Evolutionary conservation across 2,329 filamentous ascomycete genomes (phyloP).

Genomic region (Coleophoma cylindrospora): DNA sequence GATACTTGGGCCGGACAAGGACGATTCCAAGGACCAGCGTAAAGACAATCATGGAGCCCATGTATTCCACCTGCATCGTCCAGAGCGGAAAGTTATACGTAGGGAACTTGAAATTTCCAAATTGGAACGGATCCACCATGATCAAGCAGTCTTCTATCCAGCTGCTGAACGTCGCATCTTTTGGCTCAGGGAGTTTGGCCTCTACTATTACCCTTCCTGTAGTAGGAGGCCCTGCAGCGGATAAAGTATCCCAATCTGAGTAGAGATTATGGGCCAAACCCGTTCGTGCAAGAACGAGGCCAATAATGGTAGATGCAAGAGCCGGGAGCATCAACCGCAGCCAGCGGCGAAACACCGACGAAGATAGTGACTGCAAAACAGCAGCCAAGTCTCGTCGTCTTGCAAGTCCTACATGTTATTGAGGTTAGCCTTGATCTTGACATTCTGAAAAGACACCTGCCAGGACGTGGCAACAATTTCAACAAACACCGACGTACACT

Average conservation of each 20-base stretch:
- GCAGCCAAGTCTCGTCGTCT: constrained; percentile 25
- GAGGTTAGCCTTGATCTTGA: neutral
- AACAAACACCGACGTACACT: neutral
- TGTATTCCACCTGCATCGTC: neutral
- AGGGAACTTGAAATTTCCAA: neutral
- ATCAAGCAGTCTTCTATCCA: neutral
- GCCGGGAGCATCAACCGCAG: constrained; percentile 36
- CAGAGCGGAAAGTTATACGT: neutral
- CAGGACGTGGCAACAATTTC: neutral
- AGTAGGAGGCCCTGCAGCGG: neutral
- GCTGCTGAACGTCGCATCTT: neutral
- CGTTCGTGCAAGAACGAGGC: neutral
- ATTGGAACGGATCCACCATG: neutral
- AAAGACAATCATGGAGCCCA: neutral
- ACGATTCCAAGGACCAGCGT: neutral
- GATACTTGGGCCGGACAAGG: neutral
- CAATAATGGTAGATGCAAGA: neutral
- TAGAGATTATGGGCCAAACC: neutral
- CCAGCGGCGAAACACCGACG: constrained; percentile 35
- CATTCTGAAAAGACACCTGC: neutral
- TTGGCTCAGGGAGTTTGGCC: neutral
- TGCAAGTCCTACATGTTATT: neutral
- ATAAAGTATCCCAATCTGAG: neutral
- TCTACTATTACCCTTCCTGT: neutral
- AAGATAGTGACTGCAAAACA: constrained; percentile 30